These are phyloP conservation scores for Hura crepitans DNA, from an alignment of 441 rosid species.

Conservation along the genomic window DNA sequence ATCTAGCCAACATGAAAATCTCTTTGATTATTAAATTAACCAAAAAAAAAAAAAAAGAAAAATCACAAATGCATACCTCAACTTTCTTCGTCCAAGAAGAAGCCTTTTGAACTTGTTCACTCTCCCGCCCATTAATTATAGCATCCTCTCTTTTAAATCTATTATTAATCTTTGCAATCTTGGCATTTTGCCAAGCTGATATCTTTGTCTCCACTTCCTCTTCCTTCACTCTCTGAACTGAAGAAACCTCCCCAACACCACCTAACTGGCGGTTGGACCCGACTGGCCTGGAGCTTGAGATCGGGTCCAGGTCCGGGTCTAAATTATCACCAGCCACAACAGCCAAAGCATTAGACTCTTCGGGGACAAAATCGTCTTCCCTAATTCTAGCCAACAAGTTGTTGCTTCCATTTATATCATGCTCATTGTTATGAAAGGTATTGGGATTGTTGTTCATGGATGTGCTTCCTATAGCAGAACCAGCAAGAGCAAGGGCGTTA, in stretches of 20 bases:
- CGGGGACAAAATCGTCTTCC: conserved; percentile 37
- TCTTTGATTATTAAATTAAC: background rate
- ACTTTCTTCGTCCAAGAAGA: conserved; percentile 82
- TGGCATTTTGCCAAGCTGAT: conserved; percentile 84
- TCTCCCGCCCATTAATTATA: conserved; percentile 76
- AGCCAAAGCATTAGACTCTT: conserved; percentile 79
- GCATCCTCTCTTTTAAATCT: conserved; percentile 93
- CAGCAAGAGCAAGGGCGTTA: conserved; percentile 82
- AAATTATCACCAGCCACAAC: conserved; percentile 61
- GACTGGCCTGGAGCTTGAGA: conserved; percentile 26
- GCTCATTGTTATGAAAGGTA: background rate
- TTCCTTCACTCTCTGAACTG: conserved; percentile 77
- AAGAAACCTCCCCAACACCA: conserved; percentile 31
- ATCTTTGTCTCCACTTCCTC: conserved; percentile 90
- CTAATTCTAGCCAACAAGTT: conserved; percentile 57
- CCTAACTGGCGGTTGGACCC: conserved; percentile 21
- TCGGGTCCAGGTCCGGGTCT: conserved; percentile 21
- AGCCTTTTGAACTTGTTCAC: conserved; percentile 69
- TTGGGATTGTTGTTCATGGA: conserved; percentile 13
- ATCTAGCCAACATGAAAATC: background rate
- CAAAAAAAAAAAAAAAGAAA: too few species aligned
- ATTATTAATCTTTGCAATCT: conserved; percentile 73
- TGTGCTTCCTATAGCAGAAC: conserved; percentile 43
- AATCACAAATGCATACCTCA: conserved; percentile 50
- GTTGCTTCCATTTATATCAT: conserved; percentile 2